These are phyloP conservation scores for Septoria linicola DNA, from an alignment of 2,329 filamentous ascomycete species.

Conservation along the genomic window DNA sequence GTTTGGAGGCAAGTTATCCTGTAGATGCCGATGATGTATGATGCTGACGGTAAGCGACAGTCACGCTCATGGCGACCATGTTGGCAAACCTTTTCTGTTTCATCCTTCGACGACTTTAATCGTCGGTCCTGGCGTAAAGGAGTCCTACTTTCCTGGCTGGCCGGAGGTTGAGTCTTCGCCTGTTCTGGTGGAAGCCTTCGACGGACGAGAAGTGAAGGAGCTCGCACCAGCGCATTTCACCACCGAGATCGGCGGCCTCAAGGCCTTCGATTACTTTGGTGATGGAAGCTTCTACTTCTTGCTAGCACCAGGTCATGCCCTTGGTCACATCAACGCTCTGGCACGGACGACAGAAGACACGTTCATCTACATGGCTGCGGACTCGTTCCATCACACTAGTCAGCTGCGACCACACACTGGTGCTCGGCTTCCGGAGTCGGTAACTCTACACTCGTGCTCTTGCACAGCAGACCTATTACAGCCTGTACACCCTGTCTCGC, in stretches of 20 bases:
- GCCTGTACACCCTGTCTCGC: not conserved
- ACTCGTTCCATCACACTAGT: conserved; percentile 36
- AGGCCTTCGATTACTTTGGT: conserved; percentile 52
- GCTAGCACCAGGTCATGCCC: conserved; percentile 50
- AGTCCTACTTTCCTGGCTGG: conserved; percentile 43
- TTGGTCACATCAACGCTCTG: conserved; percentile 49
- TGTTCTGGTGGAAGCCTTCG: conserved; percentile 41
- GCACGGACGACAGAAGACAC: conserved; percentile 42
- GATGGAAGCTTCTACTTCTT: conserved; percentile 56
- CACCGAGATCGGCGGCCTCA: conserved; percentile 43
- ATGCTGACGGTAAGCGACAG: conserved; percentile 14
- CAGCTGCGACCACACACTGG: conserved; percentile 41
- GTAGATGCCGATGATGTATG: not conserved
- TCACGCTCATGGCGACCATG: conserved; percentile 36
- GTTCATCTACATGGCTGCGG: conserved; percentile 40
- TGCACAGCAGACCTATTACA: conserved; percentile 4
- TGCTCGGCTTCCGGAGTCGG: conserved; percentile 36
- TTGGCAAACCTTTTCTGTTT: conserved; percentile 36
- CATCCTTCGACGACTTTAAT: conserved; percentile 41
- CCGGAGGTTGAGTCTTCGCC: conserved; percentile 39
- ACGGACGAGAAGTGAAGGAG: conserved; percentile 34
- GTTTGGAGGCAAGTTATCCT: conserved; percentile 26
- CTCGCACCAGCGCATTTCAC: conserved; percentile 31
- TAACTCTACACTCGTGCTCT: conserved; percentile 16
- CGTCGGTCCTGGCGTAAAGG: conserved; percentile 45